A percentile compares a stretch with the other conserved stretches of the same genome.
phyloP scores from a whole-genome alignment of 1,139 yeast genomes.

The Protomyces inundatus region DNA sequence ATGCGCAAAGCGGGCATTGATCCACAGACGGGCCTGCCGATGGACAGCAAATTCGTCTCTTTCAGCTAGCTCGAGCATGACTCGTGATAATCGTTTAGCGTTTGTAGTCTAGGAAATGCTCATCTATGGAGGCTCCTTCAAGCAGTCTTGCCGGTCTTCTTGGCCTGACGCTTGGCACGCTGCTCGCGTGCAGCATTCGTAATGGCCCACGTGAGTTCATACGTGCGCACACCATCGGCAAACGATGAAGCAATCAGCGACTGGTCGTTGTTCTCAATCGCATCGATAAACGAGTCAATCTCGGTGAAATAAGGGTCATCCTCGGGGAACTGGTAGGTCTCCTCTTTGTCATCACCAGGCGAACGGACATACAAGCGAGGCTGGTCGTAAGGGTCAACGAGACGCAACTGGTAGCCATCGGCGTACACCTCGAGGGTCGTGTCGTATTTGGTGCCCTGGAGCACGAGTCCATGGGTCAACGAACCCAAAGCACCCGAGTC shows the following conservation, averaged over 20 bases:
- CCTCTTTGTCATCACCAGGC: conserved; percentile 28
- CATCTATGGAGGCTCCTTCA: neutral
- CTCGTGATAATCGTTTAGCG: no score
- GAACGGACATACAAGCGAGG: conserved; percentile 33
- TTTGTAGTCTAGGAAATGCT: neutral
- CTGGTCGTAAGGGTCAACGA: conserved; percentile 32
- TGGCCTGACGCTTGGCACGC: conserved; percentile 8
- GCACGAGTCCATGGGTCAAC: conserved; percentile 32
- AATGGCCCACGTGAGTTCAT: conserved; percentile 29
- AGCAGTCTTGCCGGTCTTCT: neutral
- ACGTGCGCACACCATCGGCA: conserved; percentile 28
- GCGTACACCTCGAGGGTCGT: conserved; percentile 33
- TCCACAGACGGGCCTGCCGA: conserved; percentile 28
- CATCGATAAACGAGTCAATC: conserved; percentile 27
- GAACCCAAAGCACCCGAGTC: conserved; percentile 33
- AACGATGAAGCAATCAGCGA: conserved; percentile 23
- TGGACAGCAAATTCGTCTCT: conserved; percentile 32
- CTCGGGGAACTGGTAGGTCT: conserved; percentile 27
- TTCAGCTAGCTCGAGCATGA: conserved; percentile 28
- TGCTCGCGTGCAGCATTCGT: conserved; percentile 13
- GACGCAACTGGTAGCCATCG: conserved; percentile 34
- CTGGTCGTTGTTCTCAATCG: conserved; percentile 25
- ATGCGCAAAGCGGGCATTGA: conserved; percentile 24
- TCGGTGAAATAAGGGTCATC: conserved; percentile 29
- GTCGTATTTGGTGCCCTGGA: conserved; percentile 33